phyloP scores from a whole-genome alignment of 2,329 filamentous ascomycete genomes.

The Chaetoscypha palmicola region DNA sequence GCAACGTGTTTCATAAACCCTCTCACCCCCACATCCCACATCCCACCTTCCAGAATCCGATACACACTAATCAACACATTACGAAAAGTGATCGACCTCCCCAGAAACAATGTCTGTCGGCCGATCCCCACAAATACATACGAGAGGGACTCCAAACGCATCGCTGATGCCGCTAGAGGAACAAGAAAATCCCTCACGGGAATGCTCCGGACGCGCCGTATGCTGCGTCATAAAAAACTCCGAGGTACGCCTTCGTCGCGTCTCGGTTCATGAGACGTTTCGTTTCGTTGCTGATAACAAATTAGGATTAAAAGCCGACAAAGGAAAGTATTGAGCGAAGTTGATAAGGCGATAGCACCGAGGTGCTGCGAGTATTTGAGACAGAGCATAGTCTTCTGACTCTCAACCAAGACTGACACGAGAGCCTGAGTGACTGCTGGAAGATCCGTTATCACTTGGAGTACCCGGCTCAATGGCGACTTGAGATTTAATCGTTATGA shows the following conservation, averaged over 20 bases:
- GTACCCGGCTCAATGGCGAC: constrained; percentile 55
- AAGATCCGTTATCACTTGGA: constrained; percentile 44
- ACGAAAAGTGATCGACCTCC: neutral
- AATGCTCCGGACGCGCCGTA: constrained; percentile 6
- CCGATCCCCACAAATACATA: neutral
- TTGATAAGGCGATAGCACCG: neutral
- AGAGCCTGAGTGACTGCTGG: constrained; percentile 13
- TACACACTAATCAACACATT: neutral
- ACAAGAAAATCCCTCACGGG: too few relatives aligned
- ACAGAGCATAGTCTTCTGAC: too few relatives aligned
- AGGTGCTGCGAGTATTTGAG: too few relatives aligned
- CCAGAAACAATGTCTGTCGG: neutral
- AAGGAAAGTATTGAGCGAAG: too few relatives aligned
- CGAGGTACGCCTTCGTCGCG: neutral
- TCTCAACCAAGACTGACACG: constrained; percentile 22
- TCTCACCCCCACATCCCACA: neutral
- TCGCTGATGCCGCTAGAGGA: constrained; percentile 15
- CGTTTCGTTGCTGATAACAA: neutral
- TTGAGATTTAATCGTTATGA: constrained; percentile 57
- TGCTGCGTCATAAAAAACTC: constrained; percentile 8
- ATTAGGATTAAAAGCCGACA: neutral
- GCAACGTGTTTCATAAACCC: neutral
- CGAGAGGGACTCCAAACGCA: constrained; percentile 13
- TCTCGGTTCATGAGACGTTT: constrained; percentile 2
- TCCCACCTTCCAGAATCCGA: neutral